Conservation (phyloP, 352 stramenopile genomes). For the Phytophthora megakarya region DNA sequence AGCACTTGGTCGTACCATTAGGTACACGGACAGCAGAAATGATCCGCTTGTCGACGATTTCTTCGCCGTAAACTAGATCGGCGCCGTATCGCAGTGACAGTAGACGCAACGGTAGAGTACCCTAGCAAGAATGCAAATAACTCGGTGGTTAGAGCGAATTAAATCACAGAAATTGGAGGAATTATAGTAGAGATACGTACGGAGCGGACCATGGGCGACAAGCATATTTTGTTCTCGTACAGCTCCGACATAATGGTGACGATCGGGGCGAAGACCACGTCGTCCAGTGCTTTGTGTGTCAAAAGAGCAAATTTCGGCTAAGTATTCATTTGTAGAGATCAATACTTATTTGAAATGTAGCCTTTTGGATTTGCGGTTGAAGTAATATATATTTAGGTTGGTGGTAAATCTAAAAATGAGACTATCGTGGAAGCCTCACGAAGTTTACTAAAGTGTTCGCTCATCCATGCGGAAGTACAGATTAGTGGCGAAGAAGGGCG, state of each 20-base stretch:
- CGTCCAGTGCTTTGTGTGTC: conserved; percentile 12
- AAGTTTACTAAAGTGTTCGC: neutral
- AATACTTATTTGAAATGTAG: too few species aligned
- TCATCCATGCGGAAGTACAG: conserved; percentile 91
- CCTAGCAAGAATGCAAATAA: conserved; percentile 39
- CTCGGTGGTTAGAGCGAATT: conserved; percentile 11
- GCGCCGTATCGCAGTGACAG: conserved; percentile 92
- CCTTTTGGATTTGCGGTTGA: too few species aligned
- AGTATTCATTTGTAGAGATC: neutral
- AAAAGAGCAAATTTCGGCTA: too few species aligned
- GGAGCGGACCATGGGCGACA: conserved; percentile 95
- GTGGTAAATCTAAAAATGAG: neutral
- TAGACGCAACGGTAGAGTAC: conserved; percentile 91
- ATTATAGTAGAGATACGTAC: conserved; percentile 43
- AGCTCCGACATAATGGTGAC: conserved; percentile 51
- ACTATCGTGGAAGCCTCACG: neutral
- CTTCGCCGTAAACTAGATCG: conserved; percentile 94
- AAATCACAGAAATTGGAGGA: neutral
- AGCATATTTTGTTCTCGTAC: conserved; percentile 76
- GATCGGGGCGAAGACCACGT: conserved; percentile 2
- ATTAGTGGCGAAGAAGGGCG: conserved; percentile 94
- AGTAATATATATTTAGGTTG: neutral
- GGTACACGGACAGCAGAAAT: conserved; percentile 76
- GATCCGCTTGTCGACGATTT: conserved; percentile 95
- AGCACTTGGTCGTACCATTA: conserved; percentile 58